Conservation (phyloP, 2,329 filamentous ascomycete genomes). For the Trichoderma sp. region DNA sequence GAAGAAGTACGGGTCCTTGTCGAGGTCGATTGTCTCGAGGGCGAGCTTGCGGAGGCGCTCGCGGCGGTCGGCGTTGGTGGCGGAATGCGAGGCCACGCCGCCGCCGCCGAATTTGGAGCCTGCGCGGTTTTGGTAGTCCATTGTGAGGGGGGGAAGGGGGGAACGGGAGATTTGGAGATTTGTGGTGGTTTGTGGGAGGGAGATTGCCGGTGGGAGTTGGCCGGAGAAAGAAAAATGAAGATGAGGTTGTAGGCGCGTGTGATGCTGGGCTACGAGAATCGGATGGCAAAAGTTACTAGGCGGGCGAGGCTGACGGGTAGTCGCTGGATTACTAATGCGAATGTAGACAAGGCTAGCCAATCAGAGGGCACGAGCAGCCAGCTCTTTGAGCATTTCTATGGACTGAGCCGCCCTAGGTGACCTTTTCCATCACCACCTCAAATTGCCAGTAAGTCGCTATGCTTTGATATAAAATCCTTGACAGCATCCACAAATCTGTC, state of each 20-base stretch:
- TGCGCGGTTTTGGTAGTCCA: slow-evolving; percentile 85
- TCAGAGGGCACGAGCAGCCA: neutral
- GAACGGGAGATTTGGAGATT: neutral
- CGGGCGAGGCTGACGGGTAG: neutral
- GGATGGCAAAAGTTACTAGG: slow-evolving; percentile 7
- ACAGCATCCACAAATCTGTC: slow-evolving; percentile 41
- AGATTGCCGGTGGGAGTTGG: neutral
- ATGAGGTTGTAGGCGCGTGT: neutral
- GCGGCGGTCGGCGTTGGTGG: slow-evolving; percentile 93
- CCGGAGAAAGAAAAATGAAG: neutral
- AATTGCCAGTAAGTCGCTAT: slow-evolving; percentile 22
- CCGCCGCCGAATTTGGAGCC: slow-evolving; percentile 98
- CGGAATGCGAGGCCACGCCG: slow-evolving; percentile 88
- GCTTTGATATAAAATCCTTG: slow-evolving; percentile 32
- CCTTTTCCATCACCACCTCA: neutral
- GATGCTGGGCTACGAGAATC: neutral
- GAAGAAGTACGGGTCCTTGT: slow-evolving; percentile 99
- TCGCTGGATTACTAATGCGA: neutral
- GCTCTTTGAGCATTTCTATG: too few species aligned
- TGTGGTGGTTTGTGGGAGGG: neutral
- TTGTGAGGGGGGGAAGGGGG: slow-evolving; percentile 32
- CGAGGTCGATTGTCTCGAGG: slow-evolving; percentile 96
- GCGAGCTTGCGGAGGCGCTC: slow-evolving; percentile 97
- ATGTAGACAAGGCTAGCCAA: neutral
- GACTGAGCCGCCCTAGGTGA: neutral